Conservation (phyloP, 371 early-diverging fungal genomes). For the Rhizopus sp. region DNA sequence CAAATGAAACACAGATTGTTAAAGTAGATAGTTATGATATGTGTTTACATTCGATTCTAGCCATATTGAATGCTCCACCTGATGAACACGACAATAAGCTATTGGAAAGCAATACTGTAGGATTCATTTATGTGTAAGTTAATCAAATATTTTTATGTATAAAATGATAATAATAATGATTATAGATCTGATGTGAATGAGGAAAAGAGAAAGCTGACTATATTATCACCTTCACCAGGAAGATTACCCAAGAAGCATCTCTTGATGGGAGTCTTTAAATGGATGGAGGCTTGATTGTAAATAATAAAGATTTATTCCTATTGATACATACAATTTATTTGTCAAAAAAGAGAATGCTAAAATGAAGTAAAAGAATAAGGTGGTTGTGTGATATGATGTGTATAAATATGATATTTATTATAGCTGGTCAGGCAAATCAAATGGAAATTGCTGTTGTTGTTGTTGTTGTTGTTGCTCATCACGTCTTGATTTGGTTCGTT, state of each 20-base stretch:
- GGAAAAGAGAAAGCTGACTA: slow-evolving; percentile 73
- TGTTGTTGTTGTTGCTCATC: slow-evolving; percentile 43
- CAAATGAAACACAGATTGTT: slow-evolving; percentile 77
- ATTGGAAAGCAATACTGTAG: slow-evolving; percentile 75
- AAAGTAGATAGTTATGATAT: slow-evolving; percentile 83
- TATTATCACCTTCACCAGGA: slow-evolving; percentile 88
- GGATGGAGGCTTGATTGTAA: slow-evolving; percentile 61
- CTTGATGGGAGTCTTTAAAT: slow-evolving; percentile 84
- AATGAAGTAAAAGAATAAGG: slow-evolving; percentile 1
- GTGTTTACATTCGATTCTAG: slow-evolving; percentile 85
- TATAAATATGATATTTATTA: too few relatives aligned
- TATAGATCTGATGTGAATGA: slow-evolving; percentile 83
- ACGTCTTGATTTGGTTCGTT: slow-evolving; percentile 39
- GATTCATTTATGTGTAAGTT: slow-evolving; percentile 87
- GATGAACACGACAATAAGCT: slow-evolving; percentile 62
- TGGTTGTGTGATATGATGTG: too few relatives aligned
- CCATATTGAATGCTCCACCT: slow-evolving; percentile 76
- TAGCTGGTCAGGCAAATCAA: too few relatives aligned
- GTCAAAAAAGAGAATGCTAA: not conserved
- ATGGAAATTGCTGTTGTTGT: too few relatives aligned
- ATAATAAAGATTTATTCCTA: slow-evolving; percentile 1
- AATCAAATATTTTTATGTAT: not conserved
- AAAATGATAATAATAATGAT: not conserved
- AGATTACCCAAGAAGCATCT: slow-evolving; percentile 83
- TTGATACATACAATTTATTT: not conserved